Percentiles rank a stretch among this genome's conserved stretches.
Conservation (phyloP, 2,329 filamentous ascomycete genomes). For the Cladophialophora psammophila region DNA sequence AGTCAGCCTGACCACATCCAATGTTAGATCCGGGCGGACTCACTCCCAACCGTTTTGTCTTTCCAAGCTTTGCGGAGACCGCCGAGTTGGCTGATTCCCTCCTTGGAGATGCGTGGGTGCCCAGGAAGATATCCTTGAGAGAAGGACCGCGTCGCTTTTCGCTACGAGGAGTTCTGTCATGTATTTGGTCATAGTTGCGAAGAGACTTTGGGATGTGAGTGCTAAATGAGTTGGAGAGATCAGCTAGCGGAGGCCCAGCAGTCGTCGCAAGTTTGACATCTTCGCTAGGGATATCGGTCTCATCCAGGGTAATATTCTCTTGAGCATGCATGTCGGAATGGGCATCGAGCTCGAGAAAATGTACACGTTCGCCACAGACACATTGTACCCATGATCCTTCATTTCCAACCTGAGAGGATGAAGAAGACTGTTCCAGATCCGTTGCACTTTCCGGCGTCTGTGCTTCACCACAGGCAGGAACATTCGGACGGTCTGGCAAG, state of each 20-base stretch:
- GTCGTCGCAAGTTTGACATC: conserved; percentile 36
- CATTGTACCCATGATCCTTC: conserved; percentile 33
- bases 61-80: conserved; percentile 45
- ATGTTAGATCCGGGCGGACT: neutral
- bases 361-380: conserved; percentile 65
- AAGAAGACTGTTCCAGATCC: neutral
- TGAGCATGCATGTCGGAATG: conserved; percentile 67
- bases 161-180: conserved; percentile 28
- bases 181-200: conserved; percentile 41
- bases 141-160: conserved; percentile 34
- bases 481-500: conserved; percentile 27
- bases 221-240: conserved; percentile 35
- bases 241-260: conserved; percentile 20
- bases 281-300: conserved; percentile 45
- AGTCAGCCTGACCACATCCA: conserved; percentile 18
- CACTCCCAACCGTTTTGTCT: conserved; percentile 38
- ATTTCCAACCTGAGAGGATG: conserved; percentile 1
- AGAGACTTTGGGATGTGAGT: conserved; percentile 38
- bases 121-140: conserved; percentile 39
- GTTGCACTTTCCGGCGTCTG: conserved; percentile 21
- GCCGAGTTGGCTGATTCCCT: conserved; percentile 24
- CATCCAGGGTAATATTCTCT: conserved; percentile 56
- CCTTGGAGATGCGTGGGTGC: conserved; percentile 32
- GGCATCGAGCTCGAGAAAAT: conserved; percentile 60
- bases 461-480: conserved; percentile 24